Conservation (phyloP, 352 stramenopile species). For the Phytophthora lateralis region DNA sequence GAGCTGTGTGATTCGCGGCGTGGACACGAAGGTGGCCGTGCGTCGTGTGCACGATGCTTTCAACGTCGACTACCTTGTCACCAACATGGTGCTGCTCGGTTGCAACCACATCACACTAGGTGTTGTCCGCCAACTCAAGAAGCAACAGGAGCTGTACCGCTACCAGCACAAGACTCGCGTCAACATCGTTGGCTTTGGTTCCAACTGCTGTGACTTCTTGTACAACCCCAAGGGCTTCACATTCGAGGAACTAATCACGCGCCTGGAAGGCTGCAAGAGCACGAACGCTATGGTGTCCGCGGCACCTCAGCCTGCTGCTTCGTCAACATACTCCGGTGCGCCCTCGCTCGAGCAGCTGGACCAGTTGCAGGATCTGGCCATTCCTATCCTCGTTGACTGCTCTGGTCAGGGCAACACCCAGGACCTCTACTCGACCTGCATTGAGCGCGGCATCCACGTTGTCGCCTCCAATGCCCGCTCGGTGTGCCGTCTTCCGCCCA, state of each 20-base stretch:
- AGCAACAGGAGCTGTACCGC: slow-evolving; percentile 64
- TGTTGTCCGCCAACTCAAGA: slow-evolving; percentile 65
- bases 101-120: slow-evolving; percentile 75
- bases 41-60: slow-evolving; percentile 82
- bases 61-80: slow-evolving; percentile 79
- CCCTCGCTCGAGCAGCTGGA: slow-evolving; percentile 60
- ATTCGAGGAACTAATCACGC: slow-evolving; percentile 49
- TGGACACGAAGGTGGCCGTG: slow-evolving; percentile 77
- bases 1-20: slow-evolving; percentile 73
- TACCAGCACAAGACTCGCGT: slow-evolving; percentile 73
- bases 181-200: slow-evolving; percentile 74
- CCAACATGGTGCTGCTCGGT: slow-evolving; percentile 71
- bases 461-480: slow-evolving; percentile 74
- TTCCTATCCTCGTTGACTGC: slow-evolving; percentile 77
- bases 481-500: slow-evolving; percentile 54
- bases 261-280: slow-evolving; percentile 50
- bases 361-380: slow-evolving; percentile 67
- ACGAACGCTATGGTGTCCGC: slow-evolving; percentile 35
- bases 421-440: slow-evolving; percentile 63
- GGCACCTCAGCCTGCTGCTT: slow-evolving; percentile 4
- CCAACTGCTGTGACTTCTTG: slow-evolving; percentile 61
- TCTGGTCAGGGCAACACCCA: slow-evolving; percentile 58
- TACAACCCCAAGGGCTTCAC: slow-evolving; percentile 64
- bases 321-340: slow-evolving; percentile 40
- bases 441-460: slow-evolving; percentile 74